Evolutionary conservation across 1,139 yeast genomes (phyloP), one percentile per base, ranked within the genome.

Genomic region (Pichia sp.): DNA sequence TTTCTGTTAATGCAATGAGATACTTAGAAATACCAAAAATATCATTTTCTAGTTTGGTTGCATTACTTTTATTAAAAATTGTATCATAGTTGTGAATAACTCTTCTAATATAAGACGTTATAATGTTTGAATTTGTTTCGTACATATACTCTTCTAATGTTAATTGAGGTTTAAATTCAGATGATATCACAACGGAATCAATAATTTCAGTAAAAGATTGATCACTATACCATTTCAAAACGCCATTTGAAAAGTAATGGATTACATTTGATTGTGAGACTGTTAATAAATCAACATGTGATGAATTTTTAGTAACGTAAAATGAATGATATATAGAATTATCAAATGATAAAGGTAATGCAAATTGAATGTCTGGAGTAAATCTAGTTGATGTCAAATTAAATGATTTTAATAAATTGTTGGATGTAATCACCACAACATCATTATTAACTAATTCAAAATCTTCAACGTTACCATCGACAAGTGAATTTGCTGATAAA

Each of bases 21-120:
- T 67, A 63, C 59, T 82, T 80, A 28, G 70, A 64, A 53, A 78
- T 73, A 0, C 86, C 86, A 68, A 80, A 81, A 27, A 67, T 62
- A n/a, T 44, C 42, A 13, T 11, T n/a, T 7, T 45, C 27, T 30
- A 39, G 19, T 5, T 44, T 19, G 1, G 11, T 5, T n/a, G 13
- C 16, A 22, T 31, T 25, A 1, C 41, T 41, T 29, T 51, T 62
- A 42, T 50, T 48, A 45, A 53, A 64, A 66, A 63, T 36, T 29
- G 55, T 29, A 1, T 60, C 50, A 25, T 65, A 49, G 57, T 79
- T 81, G 18, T 73, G 73, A 14, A 49, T 56, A 28, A 75, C 52
- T 60, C 86, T 70, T 47, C 65, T 69, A 0, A 68, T 14, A 58
- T 75, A 79, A 0, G 83, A 83, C 10, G 62, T 57, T 9, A 73